Evolutionary conservation across 2,329 filamentous ascomycete genomes (phyloP).

Genomic region (Epichloe coenophiala): DNA sequence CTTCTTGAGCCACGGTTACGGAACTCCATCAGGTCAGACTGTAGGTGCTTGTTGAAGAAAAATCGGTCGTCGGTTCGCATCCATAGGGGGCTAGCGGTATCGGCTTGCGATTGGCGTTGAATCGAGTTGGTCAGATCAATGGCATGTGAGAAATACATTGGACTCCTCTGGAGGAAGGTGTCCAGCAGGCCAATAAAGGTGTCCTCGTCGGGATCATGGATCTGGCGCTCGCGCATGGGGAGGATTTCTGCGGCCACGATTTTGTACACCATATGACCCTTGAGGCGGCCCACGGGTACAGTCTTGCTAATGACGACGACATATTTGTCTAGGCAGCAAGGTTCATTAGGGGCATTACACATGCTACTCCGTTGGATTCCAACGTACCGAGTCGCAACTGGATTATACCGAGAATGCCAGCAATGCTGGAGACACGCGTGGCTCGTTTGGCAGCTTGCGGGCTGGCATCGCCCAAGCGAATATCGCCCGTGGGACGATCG

Average conservation of each 20-base stretch:
- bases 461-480: conserved; percentile 70
- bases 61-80: conserved; percentile 89
- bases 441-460: conserved; percentile 61
- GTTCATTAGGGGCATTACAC: not conserved
- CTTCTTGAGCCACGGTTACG: conserved; percentile 49
- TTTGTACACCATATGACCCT: conserved; percentile 94
- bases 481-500: conserved; percentile 82
- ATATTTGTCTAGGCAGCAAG: conserved; percentile 59
- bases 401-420: conserved; percentile 87
- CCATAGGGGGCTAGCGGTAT: conserved; percentile 67
- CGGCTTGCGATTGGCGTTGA: conserved; percentile 74
- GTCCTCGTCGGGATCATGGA: conserved; percentile 90
- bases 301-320: conserved; percentile 93
- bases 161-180: conserved; percentile 64
- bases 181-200: conserved; percentile 75
- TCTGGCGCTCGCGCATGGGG: conserved; percentile 78
- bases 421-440: conserved; percentile 72
- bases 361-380: not conserved
- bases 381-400: conserved; percentile 74
- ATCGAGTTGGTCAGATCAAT: conserved; percentile 94
- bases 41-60: conserved; percentile 95
- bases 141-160: conserved; percentile 98
- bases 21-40: conserved; percentile 84
- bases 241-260: conserved; percentile 84
- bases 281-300: conserved; percentile 76